Evolutionary conservation across 768 basidiomycete species (phyloP), one percentile per base, ranked within the genome.

Genomic region (Auricularia cornea): DNA sequence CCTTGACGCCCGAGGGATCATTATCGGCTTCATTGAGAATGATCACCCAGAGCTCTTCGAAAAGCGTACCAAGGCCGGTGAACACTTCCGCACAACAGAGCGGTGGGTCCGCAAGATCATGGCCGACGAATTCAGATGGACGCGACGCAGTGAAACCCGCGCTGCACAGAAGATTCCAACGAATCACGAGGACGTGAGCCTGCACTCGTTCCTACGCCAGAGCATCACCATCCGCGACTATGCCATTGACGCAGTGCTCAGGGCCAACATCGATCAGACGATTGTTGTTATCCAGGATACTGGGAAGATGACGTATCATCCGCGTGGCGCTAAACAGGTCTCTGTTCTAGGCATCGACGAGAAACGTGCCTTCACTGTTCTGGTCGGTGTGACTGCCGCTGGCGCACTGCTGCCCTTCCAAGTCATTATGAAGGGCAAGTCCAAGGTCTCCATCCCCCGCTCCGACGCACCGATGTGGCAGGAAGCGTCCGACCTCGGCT

Each of bases 401-500:
- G 77, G 79, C 1, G 60, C 60, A 0, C 44, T 75, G 16, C 69
- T 80, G 3, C 78, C 76, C 11, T 70, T 78, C 38, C 79, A 80
- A 62, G 69, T 72, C 0, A 73, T 81, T n/a, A 78, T 70, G 60
- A 14, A 59, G 3, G 79, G 78, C 5, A 67, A 68, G 40, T 69
- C 72, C 1, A 54, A 29, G 2, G 29, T n/a, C 0, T 76, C 75
- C 0, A 62, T 65, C n/a, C 77, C 77, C 1, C 62, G 48, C 0
- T 18, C 63, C 18, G 44, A 20, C 0, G 30, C 72, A 0, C 65
- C 31, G 1, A 16, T 60, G 23, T 70, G 74, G 60, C 51, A 63
- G 1, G 71, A 76, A 41, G 67, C 69, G 1, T 57, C 64, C 2
- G 51, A 67, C 3, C 63, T 65, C 0, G 71, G 74, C 0, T 72